A percentile compares a stretch with the other conserved stretches of the same genome.
Conservation (phyloP, 1,139 yeast genomes). For the Taphrina populina region DNA sequence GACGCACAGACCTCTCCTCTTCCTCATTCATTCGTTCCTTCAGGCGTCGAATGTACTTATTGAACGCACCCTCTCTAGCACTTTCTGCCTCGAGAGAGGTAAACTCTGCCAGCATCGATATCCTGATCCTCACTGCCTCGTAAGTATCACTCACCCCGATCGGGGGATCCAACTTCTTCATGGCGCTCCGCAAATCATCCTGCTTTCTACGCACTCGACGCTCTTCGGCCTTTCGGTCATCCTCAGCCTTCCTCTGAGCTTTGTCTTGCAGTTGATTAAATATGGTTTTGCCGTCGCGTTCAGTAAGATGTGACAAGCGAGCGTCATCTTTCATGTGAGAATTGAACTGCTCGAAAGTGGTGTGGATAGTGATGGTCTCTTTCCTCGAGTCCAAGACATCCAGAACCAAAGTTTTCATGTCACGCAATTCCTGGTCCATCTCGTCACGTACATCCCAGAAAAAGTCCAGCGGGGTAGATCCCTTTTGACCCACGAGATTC, state of each 20-base stretch:
- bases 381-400: slow-evolving; percentile 51
- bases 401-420: slow-evolving; percentile 61
- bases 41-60: slow-evolving; percentile 44
- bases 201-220: slow-evolving; percentile 46
- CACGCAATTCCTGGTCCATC: slow-evolving; percentile 56
- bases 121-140: slow-evolving; percentile 46
- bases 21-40: slow-evolving; percentile 40
- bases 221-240: slow-evolving; percentile 45
- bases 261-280: slow-evolving; percentile 37
- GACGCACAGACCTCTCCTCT: slow-evolving; percentile 11
- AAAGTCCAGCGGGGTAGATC: slow-evolving; percentile 75
- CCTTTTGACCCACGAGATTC: slow-evolving; percentile 69
- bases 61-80: slow-evolving; percentile 45
- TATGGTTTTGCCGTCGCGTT: slow-evolving; percentile 37
- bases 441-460: slow-evolving; percentile 75
- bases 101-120: slow-evolving; percentile 46
- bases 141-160: slow-evolving; percentile 45
- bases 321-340: slow-evolving; percentile 40
- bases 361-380: slow-evolving; percentile 39
- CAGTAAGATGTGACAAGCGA: slow-evolving; percentile 38
- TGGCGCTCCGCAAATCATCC: slow-evolving; percentile 46
- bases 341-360: slow-evolving; percentile 41
- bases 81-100: slow-evolving; percentile 46
- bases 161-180: slow-evolving; percentile 46
- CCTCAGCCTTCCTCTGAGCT: slow-evolving; percentile 43